Base-by-base conservation (phyloP, 768 basidiomycete genomes). In the Leccinum rimulosum region DNA sequence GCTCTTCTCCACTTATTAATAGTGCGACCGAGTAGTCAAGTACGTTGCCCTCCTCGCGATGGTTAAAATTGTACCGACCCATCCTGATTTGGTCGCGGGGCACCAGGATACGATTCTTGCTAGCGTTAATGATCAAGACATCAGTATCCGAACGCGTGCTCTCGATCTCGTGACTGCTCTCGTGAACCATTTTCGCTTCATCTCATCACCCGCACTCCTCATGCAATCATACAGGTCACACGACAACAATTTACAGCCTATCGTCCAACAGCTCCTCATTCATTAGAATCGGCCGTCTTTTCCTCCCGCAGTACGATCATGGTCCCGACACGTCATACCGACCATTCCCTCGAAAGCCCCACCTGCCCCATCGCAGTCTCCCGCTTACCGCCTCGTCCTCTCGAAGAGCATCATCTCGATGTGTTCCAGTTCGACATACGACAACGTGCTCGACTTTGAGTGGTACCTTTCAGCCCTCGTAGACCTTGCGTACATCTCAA, bases 401-500 rank as follows among this genome's bases (percentile, higher is more conserved):
- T 82, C 91, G 9, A 85, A 89, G 63, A 82, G 85, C 17, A 90
- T 98, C 61, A 80, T 98, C n/a, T 76, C 79, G n/a, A 91, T 98
- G 65, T 89, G 92, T 58, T 89, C 92, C 2, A 82, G 84, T 56
- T 86, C 86, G 38, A 89, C 88, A 22, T 98, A 96, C 70, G 86
- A 88, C 54, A 89, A 94, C 66, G 81, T 99, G 28, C 80, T 82
- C 50, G 95, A 98, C 74, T 98, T 98, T 69, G 93, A 98, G 69
- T 99, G 97, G 96, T 97, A 94, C 72, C 81, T 98, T 22, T 97
- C 96, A 5, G 93, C 95, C 8, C 84, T 98, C 30, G 84, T 98
- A 50, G 95, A 98, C 68, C 79, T 98, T 9, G 87, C 93, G 1
- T 93, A 97, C 69, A 81, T 98, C 43, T 89, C 93, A 52, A 83